Evolutionary conservation across 805 yeast genomes (phyloP).

Genomic region (Barnettozyma sucrosica): DNA sequence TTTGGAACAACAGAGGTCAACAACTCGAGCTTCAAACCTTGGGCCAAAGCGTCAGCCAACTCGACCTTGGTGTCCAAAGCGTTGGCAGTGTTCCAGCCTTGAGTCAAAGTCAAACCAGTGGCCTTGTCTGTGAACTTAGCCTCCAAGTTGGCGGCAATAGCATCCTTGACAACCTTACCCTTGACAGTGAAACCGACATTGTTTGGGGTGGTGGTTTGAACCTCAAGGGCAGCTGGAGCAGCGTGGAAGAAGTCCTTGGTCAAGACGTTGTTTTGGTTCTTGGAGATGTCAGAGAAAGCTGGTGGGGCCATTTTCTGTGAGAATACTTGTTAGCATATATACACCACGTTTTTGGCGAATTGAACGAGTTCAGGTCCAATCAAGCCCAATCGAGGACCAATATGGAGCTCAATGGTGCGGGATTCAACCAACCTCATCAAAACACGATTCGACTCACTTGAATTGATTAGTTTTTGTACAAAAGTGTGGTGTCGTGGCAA

Average conservation of each 20-base stretch:
- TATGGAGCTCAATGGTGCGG: not conserved
- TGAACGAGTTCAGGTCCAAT: not conserved
- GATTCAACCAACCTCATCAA: not conserved
- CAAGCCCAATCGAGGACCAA: not conserved
- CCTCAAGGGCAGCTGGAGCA: constrained; percentile 80
- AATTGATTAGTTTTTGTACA: not conserved
- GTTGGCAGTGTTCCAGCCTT: constrained; percentile 97
- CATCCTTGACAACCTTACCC: constrained; percentile 78
- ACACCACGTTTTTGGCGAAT: not conserved
- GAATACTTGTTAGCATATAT: not conserved
- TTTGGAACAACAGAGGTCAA: constrained; percentile 82
- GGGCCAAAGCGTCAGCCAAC: constrained; percentile 84
- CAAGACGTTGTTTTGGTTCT: constrained; percentile 85
- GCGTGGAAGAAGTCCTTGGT: constrained; percentile 90
- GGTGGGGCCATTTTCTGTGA: constrained; percentile 59
- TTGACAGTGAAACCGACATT: constrained; percentile 93
- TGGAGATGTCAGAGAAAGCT: constrained; percentile 89
- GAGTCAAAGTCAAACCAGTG: constrained; percentile 87
- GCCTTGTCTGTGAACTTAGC: constrained; percentile 90
- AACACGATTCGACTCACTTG: not conserved
- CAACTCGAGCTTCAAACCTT: constrained; percentile 91
- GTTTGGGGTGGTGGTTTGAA: constrained; percentile 91
- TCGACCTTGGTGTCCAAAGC: constrained; percentile 89
- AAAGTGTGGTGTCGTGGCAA: not conserved
- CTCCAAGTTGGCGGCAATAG: constrained; percentile 85